These are phyloP conservation scores for Colletotrichum limetticola DNA, from an alignment of 2,329 filamentous ascomycete genomes.

Conservation along the genomic window DNA sequence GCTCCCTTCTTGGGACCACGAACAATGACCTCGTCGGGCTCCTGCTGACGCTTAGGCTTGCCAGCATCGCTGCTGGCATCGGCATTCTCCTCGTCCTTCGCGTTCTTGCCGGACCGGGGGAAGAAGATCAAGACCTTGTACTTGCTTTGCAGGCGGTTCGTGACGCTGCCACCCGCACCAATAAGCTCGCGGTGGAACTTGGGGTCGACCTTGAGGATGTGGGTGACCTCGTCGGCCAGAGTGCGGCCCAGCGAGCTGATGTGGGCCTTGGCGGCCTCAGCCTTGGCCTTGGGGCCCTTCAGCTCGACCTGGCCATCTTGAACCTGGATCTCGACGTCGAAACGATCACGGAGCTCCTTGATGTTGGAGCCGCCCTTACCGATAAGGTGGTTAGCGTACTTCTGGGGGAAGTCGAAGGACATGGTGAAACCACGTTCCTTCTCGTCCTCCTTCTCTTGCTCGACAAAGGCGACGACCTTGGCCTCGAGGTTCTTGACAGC, in stretches of 20 bases:
- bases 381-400: constrained; percentile 88
- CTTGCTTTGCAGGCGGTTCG: constrained; percentile 90
- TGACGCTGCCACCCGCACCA: constrained; percentile 85
- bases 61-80: constrained; percentile 77
- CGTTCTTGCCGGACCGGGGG: constrained; percentile 74
- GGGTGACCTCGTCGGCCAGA: constrained; percentile 90
- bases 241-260: constrained; percentile 83
- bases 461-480: constrained; percentile 83
- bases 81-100: constrained; percentile 75
- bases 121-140: constrained; percentile 98
- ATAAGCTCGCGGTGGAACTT: constrained; percentile 96
- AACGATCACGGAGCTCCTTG: constrained; percentile 72
- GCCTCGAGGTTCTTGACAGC: constrained; percentile 77
- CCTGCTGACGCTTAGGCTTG: constrained; percentile 77
- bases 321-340: constrained; percentile 83
- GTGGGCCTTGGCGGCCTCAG: constrained; percentile 84
- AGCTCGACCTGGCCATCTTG: constrained; percentile 95
- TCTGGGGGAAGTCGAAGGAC: constrained; percentile 93
- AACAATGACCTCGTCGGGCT: constrained; percentile 87
- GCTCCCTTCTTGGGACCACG: constrained; percentile 93
- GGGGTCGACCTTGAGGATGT: constrained; percentile 88
- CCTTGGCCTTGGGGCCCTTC: constrained; percentile 95
- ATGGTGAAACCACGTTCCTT: constrained; percentile 90
- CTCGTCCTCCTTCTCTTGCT: constrained; percentile 91
- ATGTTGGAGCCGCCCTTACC: constrained; percentile 76